Conservation (phyloP, 331 rosid species). For the Malus hybrid region DNA sequence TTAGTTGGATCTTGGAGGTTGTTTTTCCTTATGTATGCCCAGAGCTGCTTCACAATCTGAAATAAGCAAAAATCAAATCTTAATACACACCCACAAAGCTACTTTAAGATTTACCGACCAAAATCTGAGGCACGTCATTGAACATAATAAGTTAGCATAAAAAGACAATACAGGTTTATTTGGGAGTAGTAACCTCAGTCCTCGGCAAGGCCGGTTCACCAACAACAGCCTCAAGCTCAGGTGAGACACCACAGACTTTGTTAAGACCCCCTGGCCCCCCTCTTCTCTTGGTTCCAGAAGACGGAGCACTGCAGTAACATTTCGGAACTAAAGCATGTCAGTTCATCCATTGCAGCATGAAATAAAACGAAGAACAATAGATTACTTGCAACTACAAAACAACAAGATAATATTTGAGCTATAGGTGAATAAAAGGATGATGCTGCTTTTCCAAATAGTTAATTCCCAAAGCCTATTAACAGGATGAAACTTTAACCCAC, state of each 20-base stretch:
- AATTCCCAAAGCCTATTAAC: too few relatives aligned
- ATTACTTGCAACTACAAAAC: neutral
- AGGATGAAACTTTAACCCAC: neutral
- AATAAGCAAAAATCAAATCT: conserved; percentile 1
- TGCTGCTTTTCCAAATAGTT: neutral
- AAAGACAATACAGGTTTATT: neutral
- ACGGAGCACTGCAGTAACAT: conserved; percentile 31
- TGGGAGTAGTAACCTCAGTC: conserved; percentile 48
- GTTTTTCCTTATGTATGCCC: conserved; percentile 77
- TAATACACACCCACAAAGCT: neutral
- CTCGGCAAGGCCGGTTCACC: conserved; percentile 72
- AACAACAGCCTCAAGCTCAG: conserved; percentile 61
- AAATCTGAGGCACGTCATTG: neutral
- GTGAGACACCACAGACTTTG: conserved; percentile 78
- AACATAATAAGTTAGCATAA: neutral
- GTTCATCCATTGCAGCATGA: neutral
- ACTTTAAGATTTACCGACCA: neutral
- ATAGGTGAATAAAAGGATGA: neutral
- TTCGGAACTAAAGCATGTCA: neutral
- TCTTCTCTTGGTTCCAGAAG: conserved; percentile 48
- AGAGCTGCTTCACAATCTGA: conserved; percentile 85
- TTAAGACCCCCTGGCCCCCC: conserved; percentile 75
- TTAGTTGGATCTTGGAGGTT: conserved; percentile 26
- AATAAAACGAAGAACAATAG: neutral
- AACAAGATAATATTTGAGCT: neutral